A percentile compares a stretch with the other conserved stretches of the same genome.
These are phyloP conservation scores for Zarea fungicola DNA, from an alignment of 2,329 filamentous ascomycete genomes.

Conservation along the genomic window DNA sequence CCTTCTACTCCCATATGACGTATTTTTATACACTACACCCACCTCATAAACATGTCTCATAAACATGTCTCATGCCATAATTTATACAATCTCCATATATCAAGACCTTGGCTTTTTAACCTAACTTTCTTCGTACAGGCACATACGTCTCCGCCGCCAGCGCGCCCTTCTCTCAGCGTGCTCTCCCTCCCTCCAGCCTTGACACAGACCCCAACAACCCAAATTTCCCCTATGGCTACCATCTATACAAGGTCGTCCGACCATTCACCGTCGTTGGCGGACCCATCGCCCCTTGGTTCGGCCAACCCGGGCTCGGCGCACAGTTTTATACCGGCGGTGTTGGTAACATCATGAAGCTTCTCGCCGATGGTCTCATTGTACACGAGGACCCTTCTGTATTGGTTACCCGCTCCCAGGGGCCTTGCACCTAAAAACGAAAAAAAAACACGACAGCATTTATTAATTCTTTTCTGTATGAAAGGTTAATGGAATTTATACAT, in stretches of 20 bases:
- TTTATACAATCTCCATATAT: too few relatives aligned
- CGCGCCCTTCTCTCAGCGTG: constrained; percentile 41
- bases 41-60: too few relatives aligned
- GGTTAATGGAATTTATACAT: too few relatives aligned
- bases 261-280: constrained; percentile 36
- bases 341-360: constrained; percentile 25
- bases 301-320: constrained; percentile 42
- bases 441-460: too few relatives aligned
- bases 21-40: too few relatives aligned
- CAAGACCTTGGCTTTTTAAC: too few relatives aligned
- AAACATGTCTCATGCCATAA: too few relatives aligned
- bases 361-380: constrained; percentile 28
- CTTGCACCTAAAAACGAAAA: background rate
- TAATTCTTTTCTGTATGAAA: too few relatives aligned
- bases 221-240: constrained; percentile 42
- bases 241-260: constrained; percentile 40
- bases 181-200: constrained; percentile 42
- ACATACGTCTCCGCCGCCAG: constrained; percentile 37
- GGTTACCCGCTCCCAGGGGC: background rate
- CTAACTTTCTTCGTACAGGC: too few relatives aligned
- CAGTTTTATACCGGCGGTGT: constrained; percentile 26
- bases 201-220: constrained; percentile 26
- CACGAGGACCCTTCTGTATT: constrained; percentile 21
- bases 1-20: too few relatives aligned
- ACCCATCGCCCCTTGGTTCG: constrained; percentile 45